A percentile compares a stretch with the other conserved stretches of the same genome.
Conservation (phyloP, 768 basidiomycete species). For the Pholiota conissans region DNA sequence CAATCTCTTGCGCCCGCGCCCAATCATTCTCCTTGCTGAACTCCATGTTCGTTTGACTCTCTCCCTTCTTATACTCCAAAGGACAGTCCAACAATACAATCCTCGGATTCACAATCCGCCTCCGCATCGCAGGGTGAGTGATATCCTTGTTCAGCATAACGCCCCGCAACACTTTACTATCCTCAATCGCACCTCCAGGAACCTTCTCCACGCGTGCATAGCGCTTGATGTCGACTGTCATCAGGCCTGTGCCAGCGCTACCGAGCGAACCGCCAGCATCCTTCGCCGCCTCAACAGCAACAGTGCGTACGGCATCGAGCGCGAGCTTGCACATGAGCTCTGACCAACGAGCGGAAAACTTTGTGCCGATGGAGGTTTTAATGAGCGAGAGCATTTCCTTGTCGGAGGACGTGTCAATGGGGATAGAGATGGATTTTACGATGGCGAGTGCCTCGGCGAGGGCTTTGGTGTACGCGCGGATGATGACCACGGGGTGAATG, state of each 20-base stretch:
- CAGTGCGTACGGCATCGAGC: conserved; percentile 87
- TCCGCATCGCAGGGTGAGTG: conserved; percentile 94
- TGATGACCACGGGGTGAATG: conserved; percentile 99
- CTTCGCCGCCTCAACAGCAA: conserved; percentile 28
- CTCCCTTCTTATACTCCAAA: conserved; percentile 98
- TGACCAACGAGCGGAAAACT: conserved; percentile 95
- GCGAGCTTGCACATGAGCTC: conserved; percentile 98
- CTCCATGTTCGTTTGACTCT: conserved; percentile 98
- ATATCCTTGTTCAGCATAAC: conserved; percentile 99
- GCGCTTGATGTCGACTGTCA: conserved; percentile 96
- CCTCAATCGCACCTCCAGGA: conserved; percentile 96
- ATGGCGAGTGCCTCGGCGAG: conserved; percentile 90
- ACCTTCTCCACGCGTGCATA: conserved; percentile 98
- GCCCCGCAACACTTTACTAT: conserved; percentile 81
- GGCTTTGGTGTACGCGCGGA: conserved; percentile 96
- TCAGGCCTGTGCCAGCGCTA: conserved; percentile 59
- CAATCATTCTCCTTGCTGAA: conserved; percentile 93
- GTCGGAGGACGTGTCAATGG: conserved; percentile 85
- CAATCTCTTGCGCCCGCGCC: conserved; percentile 88
- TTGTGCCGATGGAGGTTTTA: conserved; percentile 98
- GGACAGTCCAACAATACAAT: conserved; percentile 93
- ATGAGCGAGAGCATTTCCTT: conserved; percentile 94
- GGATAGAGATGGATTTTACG: conserved; percentile 83
- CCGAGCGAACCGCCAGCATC: too few relatives aligned
- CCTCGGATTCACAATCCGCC: conserved; percentile 86